Percentiles rank a stretch among this genome's conserved stretches.
Evolutionary conservation across 164 flowering plant genomes (phyloP).

Genomic region (Stephania japonica): DNA sequence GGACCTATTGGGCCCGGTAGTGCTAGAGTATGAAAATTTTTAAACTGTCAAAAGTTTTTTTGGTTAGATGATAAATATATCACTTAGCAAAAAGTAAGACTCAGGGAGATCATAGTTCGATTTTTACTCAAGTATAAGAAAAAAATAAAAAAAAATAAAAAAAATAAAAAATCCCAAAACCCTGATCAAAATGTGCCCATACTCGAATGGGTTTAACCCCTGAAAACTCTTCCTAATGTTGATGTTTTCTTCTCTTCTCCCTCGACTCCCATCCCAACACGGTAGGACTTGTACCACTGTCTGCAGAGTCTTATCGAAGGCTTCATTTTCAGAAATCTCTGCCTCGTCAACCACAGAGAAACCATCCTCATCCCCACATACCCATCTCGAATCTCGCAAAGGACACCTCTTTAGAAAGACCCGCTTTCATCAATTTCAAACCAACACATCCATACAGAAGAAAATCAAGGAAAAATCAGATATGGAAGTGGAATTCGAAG

Average conservation of each 20-base stretch:
- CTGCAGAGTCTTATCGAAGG: constrained; percentile 15
- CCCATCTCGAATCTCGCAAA: constrained; percentile 28
- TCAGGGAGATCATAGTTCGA: no score
- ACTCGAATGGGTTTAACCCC: no score
- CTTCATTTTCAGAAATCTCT: constrained; percentile 15
- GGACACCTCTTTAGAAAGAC: constrained; percentile 19
- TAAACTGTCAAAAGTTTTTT: no score
- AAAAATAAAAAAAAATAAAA: no score
- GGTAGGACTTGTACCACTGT: constrained; percentile 1
- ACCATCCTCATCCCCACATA: constrained; percentile 13
- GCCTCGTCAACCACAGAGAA: constrained; percentile 5
- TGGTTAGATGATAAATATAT: no score
- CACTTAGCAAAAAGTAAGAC: no score
- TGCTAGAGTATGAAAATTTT: no score
- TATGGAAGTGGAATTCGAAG: constrained; percentile 60
- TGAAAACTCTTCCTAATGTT: no score
- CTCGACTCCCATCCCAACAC: constrained; percentile 16
- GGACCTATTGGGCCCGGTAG: no score
- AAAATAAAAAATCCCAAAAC: no score
- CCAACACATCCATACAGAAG: constrained; percentile 53
- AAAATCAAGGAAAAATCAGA: constrained; percentile 43
- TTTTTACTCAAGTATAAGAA: no score
- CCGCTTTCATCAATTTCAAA: constrained; percentile 24
- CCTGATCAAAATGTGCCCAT: no score
- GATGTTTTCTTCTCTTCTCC: constrained; percentile 21